These are phyloP conservation scores for Trichoderma atrobrunneum DNA, from an alignment of 2,329 filamentous ascomycete genomes.

Conservation along the genomic window DNA sequence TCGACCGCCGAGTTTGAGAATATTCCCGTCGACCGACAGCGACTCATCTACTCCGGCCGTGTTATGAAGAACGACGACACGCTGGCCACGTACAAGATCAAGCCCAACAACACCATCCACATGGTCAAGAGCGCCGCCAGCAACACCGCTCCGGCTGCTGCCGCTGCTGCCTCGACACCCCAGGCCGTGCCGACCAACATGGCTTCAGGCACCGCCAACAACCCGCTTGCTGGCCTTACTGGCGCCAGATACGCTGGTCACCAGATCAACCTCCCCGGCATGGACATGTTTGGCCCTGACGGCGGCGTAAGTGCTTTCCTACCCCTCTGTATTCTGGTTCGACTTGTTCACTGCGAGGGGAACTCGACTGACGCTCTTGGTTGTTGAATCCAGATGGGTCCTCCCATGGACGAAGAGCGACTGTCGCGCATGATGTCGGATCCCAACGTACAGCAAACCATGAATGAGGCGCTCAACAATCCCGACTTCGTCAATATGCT, in stretches of 20 bases:
- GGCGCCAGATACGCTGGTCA: conserved; percentile 93
- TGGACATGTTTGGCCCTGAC: conserved; percentile 88
- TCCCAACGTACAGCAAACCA: conserved; percentile 77
- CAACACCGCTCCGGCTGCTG: conserved; percentile 56
- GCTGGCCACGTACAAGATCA: conserved; percentile 86
- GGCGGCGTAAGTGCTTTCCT: conserved; percentile 69
- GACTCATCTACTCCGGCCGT: conserved; percentile 94
- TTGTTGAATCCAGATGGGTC: conserved; percentile 68
- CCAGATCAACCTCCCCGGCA: conserved; percentile 74
- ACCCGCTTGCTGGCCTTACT: conserved; percentile 85
- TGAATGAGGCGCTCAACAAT: conserved; percentile 95
- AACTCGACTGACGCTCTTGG: not conserved
- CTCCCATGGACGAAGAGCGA: conserved; percentile 75
- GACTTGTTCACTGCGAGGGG: not conserved
- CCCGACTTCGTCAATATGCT: conserved; percentile 93
- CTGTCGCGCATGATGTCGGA: conserved; percentile 84
- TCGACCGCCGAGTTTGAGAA: conserved; percentile 78
- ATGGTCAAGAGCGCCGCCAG: conserved; percentile 95
- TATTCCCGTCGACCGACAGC: conserved; percentile 82
- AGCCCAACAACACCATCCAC: conserved; percentile 91
- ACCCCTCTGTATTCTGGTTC: not conserved
- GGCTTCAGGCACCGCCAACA: conserved; percentile 79
- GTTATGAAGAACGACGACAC: conserved; percentile 95
- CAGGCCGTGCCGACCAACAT: conserved; percentile 66
- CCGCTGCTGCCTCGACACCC: conserved; percentile 42